Base-by-base conservation (phyloP, 106 monocot genomes). In the Dendrobium catenatum region DNA sequence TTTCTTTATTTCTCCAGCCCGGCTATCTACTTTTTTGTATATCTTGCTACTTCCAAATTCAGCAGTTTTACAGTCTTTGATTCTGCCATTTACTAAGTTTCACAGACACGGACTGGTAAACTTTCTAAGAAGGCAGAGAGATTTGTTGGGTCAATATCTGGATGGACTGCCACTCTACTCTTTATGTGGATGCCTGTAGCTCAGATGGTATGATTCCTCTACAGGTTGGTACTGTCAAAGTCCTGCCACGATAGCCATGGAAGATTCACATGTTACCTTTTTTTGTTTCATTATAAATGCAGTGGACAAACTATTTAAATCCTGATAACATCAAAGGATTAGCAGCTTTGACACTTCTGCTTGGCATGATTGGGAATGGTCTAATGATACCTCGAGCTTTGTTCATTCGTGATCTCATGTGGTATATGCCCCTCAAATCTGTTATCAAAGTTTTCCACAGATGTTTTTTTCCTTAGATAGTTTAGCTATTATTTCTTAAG, bases 371-470 rank as follows among this genome's bases (percentile, higher is more conserved):
- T 81, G 96, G 96, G 46, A 96, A 96, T 85, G 94, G 90, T 55
- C 84, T 92, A 75, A 89, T 96, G 96, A 87, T 96, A 77, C 96
- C 96, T 40, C 94, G 94, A 55, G 96, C 96, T 83, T 77, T 96
- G n/a, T 92, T 94, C 74, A 92, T 94, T 77, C 91, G 96, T 26
- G 96, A 96, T 82, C 87, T 96, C 13, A 96, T 96, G 96, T 96
- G 96, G 96, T 94, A 94, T 70, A 27, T 78, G 15, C 18, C 37
- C 29, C 72, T 72, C n/a, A 79, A 54, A 68, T 81, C 26, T 80
- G 11, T 75, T 75, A 75, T 43, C 16, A 59, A n/a, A 59, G 20
- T 20, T 59, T 55, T 59, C n/a, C 59, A n/a, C 59, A 59, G 22
- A 13, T 20, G 59, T 59, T 59, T 22, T 20, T 59, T 59, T 59